phyloP scores from a whole-genome alignment of 75 land plant species.

The Pinus tabuliformis region DNA sequence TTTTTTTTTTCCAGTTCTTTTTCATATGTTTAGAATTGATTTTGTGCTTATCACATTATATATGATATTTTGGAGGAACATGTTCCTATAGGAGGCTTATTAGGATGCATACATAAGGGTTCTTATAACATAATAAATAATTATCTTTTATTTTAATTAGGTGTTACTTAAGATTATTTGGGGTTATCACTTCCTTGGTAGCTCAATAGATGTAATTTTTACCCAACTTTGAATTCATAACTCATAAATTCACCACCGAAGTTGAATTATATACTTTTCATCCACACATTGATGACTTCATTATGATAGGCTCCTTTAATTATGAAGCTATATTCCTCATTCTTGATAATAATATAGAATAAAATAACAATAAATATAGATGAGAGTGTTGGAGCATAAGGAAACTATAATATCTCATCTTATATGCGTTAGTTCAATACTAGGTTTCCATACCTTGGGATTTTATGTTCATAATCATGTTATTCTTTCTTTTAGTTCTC shows the following conservation, averaged over 20 bases:
- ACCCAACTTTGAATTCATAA: background rate
- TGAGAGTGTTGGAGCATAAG: background rate
- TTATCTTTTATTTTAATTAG: no score
- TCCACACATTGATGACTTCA: background rate
- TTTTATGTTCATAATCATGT: background rate
- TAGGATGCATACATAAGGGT: background rate
- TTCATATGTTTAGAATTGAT: constrained; percentile 18
- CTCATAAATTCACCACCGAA: background rate
- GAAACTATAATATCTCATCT: constrained; percentile 1
- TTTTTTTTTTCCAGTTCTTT: no score
- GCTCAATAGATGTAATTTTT: background rate
- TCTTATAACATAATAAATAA: background rate
- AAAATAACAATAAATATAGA: background rate
- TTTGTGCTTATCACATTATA: constrained; percentile 3
- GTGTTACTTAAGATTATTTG: no score
- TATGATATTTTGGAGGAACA: constrained; percentile 10
- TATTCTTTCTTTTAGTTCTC: no score
- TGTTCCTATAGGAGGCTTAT: background rate
- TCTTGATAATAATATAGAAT: background rate
- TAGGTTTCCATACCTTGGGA: constrained; percentile 2
- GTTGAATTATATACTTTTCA: background rate
- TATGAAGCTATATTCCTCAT: background rate
- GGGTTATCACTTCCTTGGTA: background rate
- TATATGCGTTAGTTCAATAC: background rate
- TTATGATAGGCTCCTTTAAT: background rate